These are phyloP conservation scores for Dendrothele bispora DNA, from an alignment of 768 basidiomycete genomes.

Conservation along the genomic window DNA sequence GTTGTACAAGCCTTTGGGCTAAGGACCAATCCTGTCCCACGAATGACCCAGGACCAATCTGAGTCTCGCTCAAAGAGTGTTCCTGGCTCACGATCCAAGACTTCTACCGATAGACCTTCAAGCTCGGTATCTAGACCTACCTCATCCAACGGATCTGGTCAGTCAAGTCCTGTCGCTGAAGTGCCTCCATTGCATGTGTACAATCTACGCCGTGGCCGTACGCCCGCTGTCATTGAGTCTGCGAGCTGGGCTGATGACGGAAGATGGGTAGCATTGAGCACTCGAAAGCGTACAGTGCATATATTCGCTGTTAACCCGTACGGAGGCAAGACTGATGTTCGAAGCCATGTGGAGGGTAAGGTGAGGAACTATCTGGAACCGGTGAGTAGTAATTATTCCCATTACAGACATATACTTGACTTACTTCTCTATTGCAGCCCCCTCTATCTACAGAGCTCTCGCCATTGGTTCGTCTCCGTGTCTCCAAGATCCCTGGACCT, in stretches of 20 bases:
- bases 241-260: conserved; percentile 57
- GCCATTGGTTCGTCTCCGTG: conserved; percentile 58
- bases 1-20: conserved; percentile 48
- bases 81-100: neutral
- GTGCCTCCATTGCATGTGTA: conserved; percentile 57
- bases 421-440: conserved; percentile 32
- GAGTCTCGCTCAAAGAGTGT: too few relatives aligned
- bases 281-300: conserved; percentile 63
- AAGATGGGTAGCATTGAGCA: conserved; percentile 70
- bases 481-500: conserved; percentile 22
- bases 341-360: conserved; percentile 57
- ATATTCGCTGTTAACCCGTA: conserved; percentile 77
- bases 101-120: neutral
- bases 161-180: too few relatives aligned
- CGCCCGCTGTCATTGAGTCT: conserved; percentile 60
- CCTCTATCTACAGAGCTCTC: conserved; percentile 51
- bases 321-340: conserved; percentile 64
- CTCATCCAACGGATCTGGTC: conserved; percentile 9
- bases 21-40: conserved; percentile 19
- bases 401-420: neutral
- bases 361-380: conserved; percentile 54
- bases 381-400: conserved; percentile 33
- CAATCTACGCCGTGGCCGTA: conserved; percentile 67
- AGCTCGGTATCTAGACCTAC: conserved; percentile 1
- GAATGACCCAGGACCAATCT: neutral